Conservation (phyloP, 2,329 filamentous ascomycete genomes). For the Graphilbum ipis-grandicollis region DNA sequence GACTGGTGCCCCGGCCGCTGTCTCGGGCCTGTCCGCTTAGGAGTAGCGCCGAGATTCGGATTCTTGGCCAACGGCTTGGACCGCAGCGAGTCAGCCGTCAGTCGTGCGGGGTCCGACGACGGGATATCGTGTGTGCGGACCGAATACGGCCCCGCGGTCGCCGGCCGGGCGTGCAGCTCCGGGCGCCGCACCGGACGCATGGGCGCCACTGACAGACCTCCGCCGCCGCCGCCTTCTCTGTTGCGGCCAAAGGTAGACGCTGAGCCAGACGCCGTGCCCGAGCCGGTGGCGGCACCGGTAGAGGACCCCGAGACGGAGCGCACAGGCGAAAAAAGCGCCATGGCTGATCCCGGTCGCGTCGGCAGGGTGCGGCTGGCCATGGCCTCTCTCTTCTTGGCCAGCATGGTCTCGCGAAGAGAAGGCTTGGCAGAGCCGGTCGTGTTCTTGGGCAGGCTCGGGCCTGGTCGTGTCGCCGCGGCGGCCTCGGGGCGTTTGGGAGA, state of each 20-base stretch:
- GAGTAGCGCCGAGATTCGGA: slow-evolving; percentile 30
- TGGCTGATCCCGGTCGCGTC: slow-evolving; percentile 42
- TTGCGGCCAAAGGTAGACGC: slow-evolving; percentile 14
- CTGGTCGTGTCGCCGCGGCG: slow-evolving; percentile 31
- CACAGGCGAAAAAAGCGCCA: slow-evolving; percentile 41
- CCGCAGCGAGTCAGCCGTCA: slow-evolving; percentile 22
- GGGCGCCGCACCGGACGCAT: slow-evolving; percentile 42
- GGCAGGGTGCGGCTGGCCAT: slow-evolving; percentile 34
- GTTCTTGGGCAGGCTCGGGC: slow-evolving; percentile 44
- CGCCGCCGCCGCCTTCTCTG: slow-evolving; percentile 19
- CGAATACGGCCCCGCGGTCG: slow-evolving; percentile 49
- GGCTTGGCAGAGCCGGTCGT: slow-evolving; percentile 40
- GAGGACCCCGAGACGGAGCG: slow-evolving; percentile 23
- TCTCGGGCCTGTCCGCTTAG: slow-evolving; percentile 28
- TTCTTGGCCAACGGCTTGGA: slow-evolving; percentile 28
- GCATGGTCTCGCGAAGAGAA: slow-evolving; percentile 66
- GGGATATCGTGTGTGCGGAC: slow-evolving; percentile 33
- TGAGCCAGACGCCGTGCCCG: slow-evolving; percentile 6
- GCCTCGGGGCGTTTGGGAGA: slow-evolving; percentile 37
- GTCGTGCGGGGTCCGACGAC: slow-evolving; percentile 25
- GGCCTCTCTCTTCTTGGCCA: slow-evolving; percentile 59
- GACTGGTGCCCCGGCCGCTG: slow-evolving; percentile 23
- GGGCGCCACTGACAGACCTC: slow-evolving; percentile 45
- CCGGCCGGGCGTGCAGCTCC: slow-evolving; percentile 39
- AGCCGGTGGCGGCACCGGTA: slow-evolving; percentile 14